phyloP scores from a whole-genome alignment of 805 yeast genomes.

The Saturnispora besseyi region DNA sequence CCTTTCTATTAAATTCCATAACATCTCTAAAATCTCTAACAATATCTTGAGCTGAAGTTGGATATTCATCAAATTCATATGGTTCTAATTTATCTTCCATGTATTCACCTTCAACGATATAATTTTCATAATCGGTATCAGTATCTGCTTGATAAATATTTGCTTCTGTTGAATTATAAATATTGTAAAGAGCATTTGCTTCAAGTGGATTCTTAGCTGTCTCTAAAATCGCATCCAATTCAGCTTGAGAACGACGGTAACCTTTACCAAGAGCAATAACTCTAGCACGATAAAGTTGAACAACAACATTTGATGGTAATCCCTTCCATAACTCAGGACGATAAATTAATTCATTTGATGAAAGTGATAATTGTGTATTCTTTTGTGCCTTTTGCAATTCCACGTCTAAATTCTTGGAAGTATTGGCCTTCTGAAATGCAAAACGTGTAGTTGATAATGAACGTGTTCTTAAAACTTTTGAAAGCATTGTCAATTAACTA shows the following conservation, averaged over 20 bases:
- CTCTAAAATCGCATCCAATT: constrained; percentile 46
- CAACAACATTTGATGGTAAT: constrained; percentile 52
- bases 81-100: constrained; percentile 26
- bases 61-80: constrained; percentile 57
- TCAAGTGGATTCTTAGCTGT: constrained; percentile 28
- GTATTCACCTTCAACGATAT: constrained; percentile 27
- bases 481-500: constrained; percentile 1
- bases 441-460: constrained; percentile 1
- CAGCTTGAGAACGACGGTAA: constrained; percentile 42
- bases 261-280: constrained; percentile 40
- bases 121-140: constrained; percentile 34
- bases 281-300: constrained; percentile 53
- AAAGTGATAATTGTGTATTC: constrained; percentile 9
- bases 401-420: constrained; percentile 3
- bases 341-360: constrained; percentile 28
- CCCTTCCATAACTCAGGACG: constrained; percentile 67
- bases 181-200: constrained; percentile 21
- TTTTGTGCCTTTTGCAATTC: constrained; percentile 11
- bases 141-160: constrained; percentile 33
- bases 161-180: constrained; percentile 37
- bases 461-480: constrained; percentile 1
- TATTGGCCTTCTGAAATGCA: not conserved
- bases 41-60: constrained; percentile 62
- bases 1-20: constrained; percentile 68
- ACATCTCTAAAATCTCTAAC: constrained; percentile 64